These are phyloP conservation scores for Fusarium subtropicale DNA, from an alignment of 2,329 filamentous ascomycete genomes.

Conservation along the genomic window DNA sequence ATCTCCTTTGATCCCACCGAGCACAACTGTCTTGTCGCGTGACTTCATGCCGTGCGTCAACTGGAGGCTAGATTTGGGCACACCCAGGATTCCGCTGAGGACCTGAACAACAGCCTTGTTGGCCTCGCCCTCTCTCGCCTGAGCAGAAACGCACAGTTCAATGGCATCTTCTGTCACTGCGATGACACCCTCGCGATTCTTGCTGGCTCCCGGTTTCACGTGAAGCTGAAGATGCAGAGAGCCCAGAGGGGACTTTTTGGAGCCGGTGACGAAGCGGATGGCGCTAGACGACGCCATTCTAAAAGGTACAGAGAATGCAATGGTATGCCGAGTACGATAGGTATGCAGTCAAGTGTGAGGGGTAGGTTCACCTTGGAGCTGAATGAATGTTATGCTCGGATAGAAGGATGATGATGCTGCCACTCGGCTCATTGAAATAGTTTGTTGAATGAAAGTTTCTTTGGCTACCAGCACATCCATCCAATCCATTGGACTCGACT, in stretches of 20 bases:
- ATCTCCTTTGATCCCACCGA: conserved; percentile 52
- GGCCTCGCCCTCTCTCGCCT: conserved; percentile 73
- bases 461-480: not conserved
- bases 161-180: conserved; percentile 67
- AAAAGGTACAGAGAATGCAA: conserved; percentile 1
- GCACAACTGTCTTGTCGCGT: conserved; percentile 70
- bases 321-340: not conserved
- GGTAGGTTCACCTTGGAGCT: conserved; percentile 14
- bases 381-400: conserved; percentile 1
- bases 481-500: not conserved
- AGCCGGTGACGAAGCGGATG: conserved; percentile 61
- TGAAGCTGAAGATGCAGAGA: conserved; percentile 72
- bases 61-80: conserved; percentile 72
- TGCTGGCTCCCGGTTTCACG: conserved; percentile 74
- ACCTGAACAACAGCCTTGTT: conserved; percentile 74
- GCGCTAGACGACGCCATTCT: conserved; percentile 50
- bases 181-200: conserved; percentile 69
- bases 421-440: not conserved
- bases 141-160: conserved; percentile 74
- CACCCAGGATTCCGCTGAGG: conserved; percentile 68
- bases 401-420: conserved; percentile 9
- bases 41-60: conserved; percentile 73
- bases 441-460: not conserved
- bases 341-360: conserved; percentile 19
- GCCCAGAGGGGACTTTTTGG: conserved; percentile 58